These are phyloP conservation scores for Albizia julibrissin DNA, from an alignment of 306 rosid genomes.

Conservation along the genomic window DNA sequence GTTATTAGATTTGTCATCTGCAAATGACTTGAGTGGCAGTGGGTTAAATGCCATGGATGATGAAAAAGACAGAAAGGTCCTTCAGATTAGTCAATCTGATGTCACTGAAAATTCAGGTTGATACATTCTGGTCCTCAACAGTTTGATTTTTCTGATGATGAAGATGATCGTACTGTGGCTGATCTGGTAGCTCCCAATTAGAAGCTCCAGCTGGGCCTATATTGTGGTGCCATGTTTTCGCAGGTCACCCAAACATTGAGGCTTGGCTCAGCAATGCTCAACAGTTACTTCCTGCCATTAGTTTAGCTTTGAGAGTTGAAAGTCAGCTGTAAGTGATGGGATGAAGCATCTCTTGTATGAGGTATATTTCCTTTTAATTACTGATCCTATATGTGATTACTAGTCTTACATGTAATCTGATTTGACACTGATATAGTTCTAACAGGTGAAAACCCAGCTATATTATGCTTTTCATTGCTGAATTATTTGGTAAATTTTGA, in stretches of 20 bases:
- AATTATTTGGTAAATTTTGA: too few relatives aligned
- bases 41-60: constrained; percentile 34
- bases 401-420: constrained; percentile 8
- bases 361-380: constrained; percentile 45
- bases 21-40: constrained; percentile 31
- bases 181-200: constrained; percentile 90
- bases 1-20: constrained; percentile 33
- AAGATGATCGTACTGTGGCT: constrained; percentile 81
- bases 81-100: too few relatives aligned
- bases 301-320: constrained; percentile 86
- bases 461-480: too few relatives aligned
- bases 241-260: constrained; percentile 63
- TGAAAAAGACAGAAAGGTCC: constrained; percentile 31
- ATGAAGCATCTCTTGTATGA: constrained; percentile 92
- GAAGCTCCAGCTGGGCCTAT: constrained; percentile 90
- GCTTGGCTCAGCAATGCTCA: constrained; percentile 82
- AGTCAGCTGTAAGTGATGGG: constrained; percentile 73
- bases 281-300: constrained; percentile 91
- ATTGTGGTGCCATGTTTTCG: constrained; percentile 96
- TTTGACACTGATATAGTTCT: neutral
- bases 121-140: too few relatives aligned
- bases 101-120: constrained; percentile 65
- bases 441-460: too few relatives aligned
- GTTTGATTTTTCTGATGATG: constrained; percentile 52
- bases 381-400: neutral